phyloP scores from a whole-genome alignment of 352 stramenopile species.

The Globisporangium cylindrosporum region DNA sequence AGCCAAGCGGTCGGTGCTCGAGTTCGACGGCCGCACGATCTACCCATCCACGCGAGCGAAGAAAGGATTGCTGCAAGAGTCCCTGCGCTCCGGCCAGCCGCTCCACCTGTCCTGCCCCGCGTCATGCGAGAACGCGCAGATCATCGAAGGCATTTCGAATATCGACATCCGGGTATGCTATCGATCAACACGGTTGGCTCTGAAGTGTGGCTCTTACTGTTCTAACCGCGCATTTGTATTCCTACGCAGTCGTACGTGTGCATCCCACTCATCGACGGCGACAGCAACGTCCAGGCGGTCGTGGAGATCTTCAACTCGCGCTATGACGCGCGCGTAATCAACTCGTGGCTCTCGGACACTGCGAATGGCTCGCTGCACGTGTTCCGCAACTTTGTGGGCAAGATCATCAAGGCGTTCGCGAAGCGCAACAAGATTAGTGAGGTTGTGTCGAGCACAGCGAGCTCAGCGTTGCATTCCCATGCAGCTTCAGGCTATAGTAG shows the following conservation, averaged over 20 bases:
- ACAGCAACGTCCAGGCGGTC: constrained; percentile 46
- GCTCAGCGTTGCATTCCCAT: not conserved
- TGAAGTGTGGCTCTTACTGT: not conserved
- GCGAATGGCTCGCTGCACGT: constrained; percentile 45
- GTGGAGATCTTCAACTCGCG: constrained; percentile 73
- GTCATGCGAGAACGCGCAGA: constrained; percentile 19
- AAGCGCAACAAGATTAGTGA: constrained; percentile 36
- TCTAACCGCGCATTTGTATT: not conserved
- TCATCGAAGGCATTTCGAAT: constrained; percentile 27
- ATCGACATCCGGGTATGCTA: constrained; percentile 42
- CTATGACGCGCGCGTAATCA: constrained; percentile 36
- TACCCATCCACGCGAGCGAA: constrained; percentile 34
- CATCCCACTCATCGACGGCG: constrained; percentile 59
- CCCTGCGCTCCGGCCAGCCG: constrained; percentile 30
- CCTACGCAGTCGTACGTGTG: constrained; percentile 53
- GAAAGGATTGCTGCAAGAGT: constrained; percentile 22
- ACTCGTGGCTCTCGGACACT: constrained; percentile 38
- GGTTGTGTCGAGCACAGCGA: constrained; percentile 16
- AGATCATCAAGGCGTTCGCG: constrained; percentile 45
- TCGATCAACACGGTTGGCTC: not conserved
- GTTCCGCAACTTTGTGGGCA: constrained; percentile 61
- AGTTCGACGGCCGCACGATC: constrained; percentile 58
- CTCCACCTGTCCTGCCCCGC: constrained; percentile 31
- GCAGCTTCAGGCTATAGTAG: not conserved
- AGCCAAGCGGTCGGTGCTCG: constrained; percentile 42